Evolutionary conservation across 768 basidiomycete species (phyloP).

Genomic region (Rhodotorula diobovata): DNA sequence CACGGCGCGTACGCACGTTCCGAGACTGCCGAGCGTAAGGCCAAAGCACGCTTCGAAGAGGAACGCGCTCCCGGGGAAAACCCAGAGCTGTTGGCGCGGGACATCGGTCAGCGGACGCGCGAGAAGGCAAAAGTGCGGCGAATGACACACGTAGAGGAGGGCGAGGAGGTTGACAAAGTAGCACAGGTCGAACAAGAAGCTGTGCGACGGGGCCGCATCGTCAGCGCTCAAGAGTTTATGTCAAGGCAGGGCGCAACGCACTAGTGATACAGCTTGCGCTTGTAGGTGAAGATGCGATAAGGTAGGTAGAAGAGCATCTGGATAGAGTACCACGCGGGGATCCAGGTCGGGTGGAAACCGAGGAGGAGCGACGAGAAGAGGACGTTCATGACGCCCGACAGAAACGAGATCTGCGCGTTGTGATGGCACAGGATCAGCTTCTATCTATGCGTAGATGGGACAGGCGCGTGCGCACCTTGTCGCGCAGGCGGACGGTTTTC

Average conservation of each 20-base stretch:
- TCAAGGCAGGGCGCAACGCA: constrained; percentile 65
- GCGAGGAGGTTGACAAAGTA: constrained; percentile 90
- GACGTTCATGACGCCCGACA: constrained; percentile 81
- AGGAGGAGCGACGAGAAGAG: constrained; percentile 79
- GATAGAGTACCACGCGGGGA: constrained; percentile 76
- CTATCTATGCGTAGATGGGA: no score
- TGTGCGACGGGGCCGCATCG: background rate
- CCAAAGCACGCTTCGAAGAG: constrained; percentile 91
- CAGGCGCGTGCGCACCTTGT: constrained; percentile 52
- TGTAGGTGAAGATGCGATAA: constrained; percentile 76
- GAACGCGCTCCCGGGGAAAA: constrained; percentile 67
- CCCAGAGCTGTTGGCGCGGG: constrained; percentile 58
- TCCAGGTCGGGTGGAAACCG: constrained; percentile 78
- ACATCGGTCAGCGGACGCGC: background rate
- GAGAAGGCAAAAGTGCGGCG: background rate
- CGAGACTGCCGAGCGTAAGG: constrained; percentile 64
- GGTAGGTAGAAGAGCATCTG: constrained; percentile 76
- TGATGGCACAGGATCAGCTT: background rate
- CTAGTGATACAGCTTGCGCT: constrained; percentile 89
- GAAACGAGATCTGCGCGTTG: constrained; percentile 62
- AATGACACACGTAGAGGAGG: constrained; percentile 59
- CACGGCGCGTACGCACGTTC: constrained; percentile 12
- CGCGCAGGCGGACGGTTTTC: constrained; percentile 73
- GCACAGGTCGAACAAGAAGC: constrained; percentile 53
- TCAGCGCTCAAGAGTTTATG: background rate